phyloP scores from a whole-genome alignment of 306 rosid genomes.

The Cucumis melo region DNA sequence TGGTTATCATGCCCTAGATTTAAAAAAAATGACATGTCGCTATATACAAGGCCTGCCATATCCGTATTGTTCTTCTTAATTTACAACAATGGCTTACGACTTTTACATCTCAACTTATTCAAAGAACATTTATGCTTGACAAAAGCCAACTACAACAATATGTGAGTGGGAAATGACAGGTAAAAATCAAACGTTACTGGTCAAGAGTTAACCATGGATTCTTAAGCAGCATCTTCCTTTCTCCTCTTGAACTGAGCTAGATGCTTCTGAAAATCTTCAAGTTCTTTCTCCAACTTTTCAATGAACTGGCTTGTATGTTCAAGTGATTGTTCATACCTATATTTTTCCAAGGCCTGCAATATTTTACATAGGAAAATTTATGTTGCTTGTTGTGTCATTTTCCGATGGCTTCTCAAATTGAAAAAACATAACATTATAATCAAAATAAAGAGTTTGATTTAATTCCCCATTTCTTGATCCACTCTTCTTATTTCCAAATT shows the following conservation, averaged over 20 bases:
- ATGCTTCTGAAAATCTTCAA: slow-evolving; percentile 51
- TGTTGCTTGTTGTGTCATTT: background rate
- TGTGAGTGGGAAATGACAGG: background rate
- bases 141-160: background rate
- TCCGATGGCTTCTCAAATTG: background rate
- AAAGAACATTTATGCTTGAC: too few species aligned
- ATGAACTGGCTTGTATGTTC: slow-evolving; percentile 83
- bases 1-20: too few species aligned
- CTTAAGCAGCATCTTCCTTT: slow-evolving; percentile 15
- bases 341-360: slow-evolving; percentile 70
- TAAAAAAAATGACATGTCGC: too few species aligned
- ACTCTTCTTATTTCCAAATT: too few species aligned
- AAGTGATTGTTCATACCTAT: slow-evolving; percentile 54
- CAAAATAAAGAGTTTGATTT: background rate
- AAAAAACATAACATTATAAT: background rate
- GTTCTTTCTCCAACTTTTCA: slow-evolving; percentile 77
- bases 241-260: slow-evolving; percentile 35
- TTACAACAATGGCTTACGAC: too few species aligned
- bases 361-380: slow-evolving; percentile 6
- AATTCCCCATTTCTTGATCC: too few species aligned
- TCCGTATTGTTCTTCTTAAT: too few species aligned
- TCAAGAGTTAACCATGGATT: slow-evolving; percentile 3
- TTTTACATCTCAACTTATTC: too few species aligned
- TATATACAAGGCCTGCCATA: too few species aligned
- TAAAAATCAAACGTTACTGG: background rate